Conservation (phyloP, 345 rosid species). For the Gossypium ekmanianum region DNA sequence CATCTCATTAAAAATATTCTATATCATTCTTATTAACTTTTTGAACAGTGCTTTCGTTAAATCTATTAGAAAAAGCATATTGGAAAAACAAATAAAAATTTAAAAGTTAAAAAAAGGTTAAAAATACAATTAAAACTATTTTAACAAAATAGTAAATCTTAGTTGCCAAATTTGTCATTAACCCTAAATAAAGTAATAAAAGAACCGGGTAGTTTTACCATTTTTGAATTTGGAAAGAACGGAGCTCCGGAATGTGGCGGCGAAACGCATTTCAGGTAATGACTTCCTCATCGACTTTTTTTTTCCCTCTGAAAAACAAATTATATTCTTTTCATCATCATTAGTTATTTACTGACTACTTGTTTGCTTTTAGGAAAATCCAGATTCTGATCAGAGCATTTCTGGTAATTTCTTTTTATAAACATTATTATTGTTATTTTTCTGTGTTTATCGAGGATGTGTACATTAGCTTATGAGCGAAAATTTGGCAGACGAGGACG, state of each 20-base stretch:
- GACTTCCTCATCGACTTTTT: background rate
- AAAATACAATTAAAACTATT: fast-evolving
- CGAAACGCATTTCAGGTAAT: constrained; percentile 37
- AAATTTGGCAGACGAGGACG: constrained; percentile 52
- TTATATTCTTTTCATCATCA: background rate
- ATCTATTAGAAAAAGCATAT: too few species aligned
- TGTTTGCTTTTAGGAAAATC: constrained; percentile 32
- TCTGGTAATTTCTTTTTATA: constrained; percentile 47
- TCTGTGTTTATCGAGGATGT: background rate
- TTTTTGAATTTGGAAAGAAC: background rate
- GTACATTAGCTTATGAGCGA: background rate
- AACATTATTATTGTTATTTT: background rate
- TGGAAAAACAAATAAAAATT: too few species aligned
- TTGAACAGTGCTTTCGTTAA: fast-evolving
- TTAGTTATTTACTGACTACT: background rate
- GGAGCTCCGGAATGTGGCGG: constrained; percentile 47
- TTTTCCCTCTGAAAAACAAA: background rate
- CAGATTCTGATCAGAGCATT: constrained; percentile 64
- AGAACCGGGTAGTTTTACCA: background rate
- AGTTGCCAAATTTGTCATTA: too few species aligned
- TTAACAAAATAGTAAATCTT: background rate
- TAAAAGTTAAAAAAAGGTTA: too few species aligned
- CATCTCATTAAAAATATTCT: too few species aligned
- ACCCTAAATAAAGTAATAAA: background rate
- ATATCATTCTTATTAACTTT: too few species aligned